A percentile compares a stretch with the other conserved stretches of the same genome.
Conservation (phyloP, 2,329 filamentous ascomycete species). For the Microdochium nivale region DNA sequence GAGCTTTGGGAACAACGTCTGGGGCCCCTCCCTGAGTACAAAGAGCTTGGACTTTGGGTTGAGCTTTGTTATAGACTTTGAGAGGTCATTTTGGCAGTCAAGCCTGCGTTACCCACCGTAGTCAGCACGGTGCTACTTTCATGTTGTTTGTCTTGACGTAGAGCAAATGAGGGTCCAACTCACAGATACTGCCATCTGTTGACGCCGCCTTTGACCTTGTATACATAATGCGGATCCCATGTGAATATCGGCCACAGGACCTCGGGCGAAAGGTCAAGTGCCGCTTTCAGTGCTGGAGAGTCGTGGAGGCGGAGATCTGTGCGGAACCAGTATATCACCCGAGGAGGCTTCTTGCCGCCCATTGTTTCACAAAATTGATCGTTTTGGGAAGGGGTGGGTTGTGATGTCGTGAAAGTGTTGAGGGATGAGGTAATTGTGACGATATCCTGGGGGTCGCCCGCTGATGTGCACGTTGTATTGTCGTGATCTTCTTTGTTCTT, state of each 20-base stretch:
- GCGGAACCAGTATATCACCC: constrained; percentile 71
- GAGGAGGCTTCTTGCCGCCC: constrained; percentile 20
- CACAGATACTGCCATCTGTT: constrained; percentile 70
- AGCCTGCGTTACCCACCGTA: constrained; percentile 34
- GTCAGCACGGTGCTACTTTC: not conserved
- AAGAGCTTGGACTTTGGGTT: constrained; percentile 61
- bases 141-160: not conserved
- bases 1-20: constrained; percentile 62
- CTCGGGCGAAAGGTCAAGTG: constrained; percentile 59
- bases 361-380: constrained; percentile 13
- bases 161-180: constrained; percentile 8
- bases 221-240: constrained; percentile 77
- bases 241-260: constrained; percentile 70
- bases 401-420: not conserved
- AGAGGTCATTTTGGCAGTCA: constrained; percentile 67
- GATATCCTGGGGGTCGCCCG: not conserved
- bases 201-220: constrained; percentile 57
- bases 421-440: constrained; percentile 1
- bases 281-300: constrained; percentile 64
- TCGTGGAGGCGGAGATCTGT: constrained; percentile 73
- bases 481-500: no score
- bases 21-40: constrained; percentile 63
- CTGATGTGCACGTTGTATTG: not conserved
- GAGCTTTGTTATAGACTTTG: constrained; percentile 55
- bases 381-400: no score